phyloP scores from a whole-genome alignment of 1,139 yeast species.

The Chernovozyma sophiae-reginae region DNA sequence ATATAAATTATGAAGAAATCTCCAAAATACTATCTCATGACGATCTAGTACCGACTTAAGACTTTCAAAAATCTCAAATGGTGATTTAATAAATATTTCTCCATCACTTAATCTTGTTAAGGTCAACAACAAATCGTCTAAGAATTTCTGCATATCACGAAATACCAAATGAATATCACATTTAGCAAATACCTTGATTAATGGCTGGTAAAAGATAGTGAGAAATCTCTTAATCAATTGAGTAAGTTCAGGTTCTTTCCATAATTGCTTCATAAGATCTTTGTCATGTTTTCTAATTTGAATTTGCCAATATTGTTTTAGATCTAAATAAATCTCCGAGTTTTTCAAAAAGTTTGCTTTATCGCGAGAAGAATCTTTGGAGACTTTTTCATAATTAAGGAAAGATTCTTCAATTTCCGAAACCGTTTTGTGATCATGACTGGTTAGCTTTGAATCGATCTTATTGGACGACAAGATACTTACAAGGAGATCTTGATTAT shows the following conservation, averaged over 20 bases:
- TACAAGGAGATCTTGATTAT: constrained; percentile 21
- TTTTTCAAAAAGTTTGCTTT: constrained; percentile 11
- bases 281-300: constrained; percentile 72
- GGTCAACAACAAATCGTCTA: constrained; percentile 62
- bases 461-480: constrained; percentile 20
- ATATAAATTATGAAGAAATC: constrained; percentile 74
- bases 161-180: constrained; percentile 77
- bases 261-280: constrained; percentile 64
- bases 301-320: constrained; percentile 61
- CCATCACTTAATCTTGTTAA: constrained; percentile 45
- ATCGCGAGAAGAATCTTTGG: neutral
- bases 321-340: constrained; percentile 36
- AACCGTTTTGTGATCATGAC: constrained; percentile 1
- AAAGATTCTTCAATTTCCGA: constrained; percentile 16
- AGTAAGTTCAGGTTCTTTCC: constrained; percentile 83
- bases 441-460: constrained; percentile 16
- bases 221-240: constrained; percentile 66
- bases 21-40: constrained; percentile 68
- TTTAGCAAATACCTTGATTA: constrained; percentile 68
- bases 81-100: constrained; percentile 40
- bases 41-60: constrained; percentile 61
- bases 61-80: constrained; percentile 56
- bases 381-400: constrained; percentile 16
- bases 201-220: constrained; percentile 78
- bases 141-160: constrained; percentile 66